Evolutionary conservation across 257 asterid species (phyloP), one percentile per base, ranked within the genome.

Genomic region (Cinchona pubescens): DNA sequence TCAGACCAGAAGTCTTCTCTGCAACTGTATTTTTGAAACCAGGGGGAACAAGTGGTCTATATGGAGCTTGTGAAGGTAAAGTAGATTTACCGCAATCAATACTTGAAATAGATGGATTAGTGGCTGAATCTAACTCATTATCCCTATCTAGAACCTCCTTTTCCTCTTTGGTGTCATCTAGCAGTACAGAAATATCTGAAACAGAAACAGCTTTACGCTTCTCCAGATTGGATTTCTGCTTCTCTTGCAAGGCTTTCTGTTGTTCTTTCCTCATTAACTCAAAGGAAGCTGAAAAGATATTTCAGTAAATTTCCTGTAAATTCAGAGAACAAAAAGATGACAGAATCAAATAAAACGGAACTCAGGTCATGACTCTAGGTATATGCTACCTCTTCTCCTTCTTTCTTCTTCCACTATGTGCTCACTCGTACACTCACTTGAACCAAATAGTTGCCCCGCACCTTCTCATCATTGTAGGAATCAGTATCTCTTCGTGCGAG

Each of bases 251-350:
- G 73, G 81, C 85, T 85, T 86, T 92, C 0, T 88, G 96, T 69
- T 95, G 99, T 79, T 93, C 99, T 85, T 91, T 93, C 84, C 99
- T 90, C 91, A 92, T 88, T 82, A 82, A 85, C 88, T 93, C 99
- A 86, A 95, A 95, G 78, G 98, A 81, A 78, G 87, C 99, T 95
- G 86, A 82, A 68, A 77, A 71, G 29, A 72, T 76, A 66, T 61
- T 59, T 30, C 42, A 73, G 61, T 53, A 78, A 62, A 69, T 37
- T 58, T 11, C 71, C 25, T n/a, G 60, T 43, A 29, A 66, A 71
- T 67, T 66, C 78, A 37, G 43, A 23, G 37, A 79, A 69, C 27
- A 30, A 27, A 74, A 69, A 6, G 37, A 48, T 15, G 21, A 34
- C 53, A 73, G 27, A 29, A 38, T 46, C 71, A 77, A 40, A 65